Evolutionary conservation across 306 rosid genomes (phyloP).

Genomic region (Vigna angularis): DNA sequence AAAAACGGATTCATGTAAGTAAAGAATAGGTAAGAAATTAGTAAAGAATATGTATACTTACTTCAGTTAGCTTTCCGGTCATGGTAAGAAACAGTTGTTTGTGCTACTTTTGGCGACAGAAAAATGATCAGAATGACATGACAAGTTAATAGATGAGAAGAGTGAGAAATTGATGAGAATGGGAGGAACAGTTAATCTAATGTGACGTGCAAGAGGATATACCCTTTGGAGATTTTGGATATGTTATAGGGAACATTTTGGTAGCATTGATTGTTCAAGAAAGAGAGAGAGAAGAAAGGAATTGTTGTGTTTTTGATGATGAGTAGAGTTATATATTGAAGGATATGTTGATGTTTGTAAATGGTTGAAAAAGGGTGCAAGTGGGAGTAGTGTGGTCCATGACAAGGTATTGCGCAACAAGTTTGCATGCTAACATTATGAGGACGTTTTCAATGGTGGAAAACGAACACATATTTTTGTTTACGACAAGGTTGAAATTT

Average conservation of each 20-base stretch:
- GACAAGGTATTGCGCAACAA: neutral
- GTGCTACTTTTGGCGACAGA: neutral
- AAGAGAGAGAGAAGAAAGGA: conserved; percentile 49
- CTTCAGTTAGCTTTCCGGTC: conserved; percentile 56
- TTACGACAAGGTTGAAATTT: neutral
- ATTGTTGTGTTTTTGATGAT: conserved; percentile 46
- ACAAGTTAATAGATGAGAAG: neutral
- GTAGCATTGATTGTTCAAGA: conserved; percentile 2
- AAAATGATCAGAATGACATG: conserved; percentile 3
- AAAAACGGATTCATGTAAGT: neutral
- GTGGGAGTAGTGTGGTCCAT: conserved; percentile 63
- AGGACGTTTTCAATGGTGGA: neutral
- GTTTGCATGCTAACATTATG: conserved; percentile 16
- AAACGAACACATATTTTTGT: neutral
- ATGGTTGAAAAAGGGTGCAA: conserved; percentile 48
- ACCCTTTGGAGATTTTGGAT: neutral
- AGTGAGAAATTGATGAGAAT: neutral
- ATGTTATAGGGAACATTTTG: neutral
- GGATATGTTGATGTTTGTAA: conserved; percentile 26
- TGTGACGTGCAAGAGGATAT: conserved; percentile 54
- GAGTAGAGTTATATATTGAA: conserved; percentile 29
- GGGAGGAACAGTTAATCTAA: conserved; percentile 8
- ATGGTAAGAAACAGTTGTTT: conserved; percentile 29
- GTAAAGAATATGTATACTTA: conserved; percentile 34
- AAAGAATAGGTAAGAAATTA: neutral